phyloP scores from a whole-genome alignment of 2,329 filamentous ascomycete species.

The Penicillium sp. region DNA sequence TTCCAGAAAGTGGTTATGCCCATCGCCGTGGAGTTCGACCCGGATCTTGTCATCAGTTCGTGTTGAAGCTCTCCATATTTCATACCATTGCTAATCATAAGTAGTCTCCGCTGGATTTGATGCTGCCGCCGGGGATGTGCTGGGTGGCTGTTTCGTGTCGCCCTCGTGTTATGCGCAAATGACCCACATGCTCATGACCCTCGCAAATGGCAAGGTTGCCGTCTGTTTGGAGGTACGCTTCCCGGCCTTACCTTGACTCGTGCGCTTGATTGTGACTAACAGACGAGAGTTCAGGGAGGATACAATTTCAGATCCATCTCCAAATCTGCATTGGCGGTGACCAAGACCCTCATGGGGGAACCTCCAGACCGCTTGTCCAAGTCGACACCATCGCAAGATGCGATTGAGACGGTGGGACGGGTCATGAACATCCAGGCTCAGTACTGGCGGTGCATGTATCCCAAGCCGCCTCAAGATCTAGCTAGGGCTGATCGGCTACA shows the following conservation, averaged over 20 bases:
- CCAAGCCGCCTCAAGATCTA: constrained; percentile 51
- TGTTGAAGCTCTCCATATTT: neutral
- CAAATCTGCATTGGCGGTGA: constrained; percentile 87
- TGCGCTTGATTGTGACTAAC: neutral
- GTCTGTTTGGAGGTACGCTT: constrained; percentile 75
- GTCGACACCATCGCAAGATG: constrained; percentile 53
- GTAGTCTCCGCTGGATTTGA: constrained; percentile 91
- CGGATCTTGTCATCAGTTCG: constrained; percentile 80
- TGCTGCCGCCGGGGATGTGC: constrained; percentile 87
- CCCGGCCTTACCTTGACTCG: neutral
- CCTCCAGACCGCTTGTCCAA: constrained; percentile 68
- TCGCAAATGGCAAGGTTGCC: constrained; percentile 84
- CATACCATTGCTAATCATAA: constrained; percentile 16
- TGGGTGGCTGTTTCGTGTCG: constrained; percentile 90
- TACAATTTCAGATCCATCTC: constrained; percentile 95
- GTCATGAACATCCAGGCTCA: constrained; percentile 63
- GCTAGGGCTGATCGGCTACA: constrained; percentile 64
- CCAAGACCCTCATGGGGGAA: constrained; percentile 91
- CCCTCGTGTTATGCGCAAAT: constrained; percentile 94
- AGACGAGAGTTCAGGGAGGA: constrained; percentile 61
- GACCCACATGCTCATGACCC: constrained; percentile 98
- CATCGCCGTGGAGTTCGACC: constrained; percentile 88
- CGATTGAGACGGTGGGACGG: constrained; percentile 59
- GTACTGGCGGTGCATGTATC: constrained; percentile 88
- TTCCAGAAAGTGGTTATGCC: constrained; percentile 98